Conservation (phyloP, 495 filamentous ascomycete genomes). For the Aeminium ludgeri region DNA sequence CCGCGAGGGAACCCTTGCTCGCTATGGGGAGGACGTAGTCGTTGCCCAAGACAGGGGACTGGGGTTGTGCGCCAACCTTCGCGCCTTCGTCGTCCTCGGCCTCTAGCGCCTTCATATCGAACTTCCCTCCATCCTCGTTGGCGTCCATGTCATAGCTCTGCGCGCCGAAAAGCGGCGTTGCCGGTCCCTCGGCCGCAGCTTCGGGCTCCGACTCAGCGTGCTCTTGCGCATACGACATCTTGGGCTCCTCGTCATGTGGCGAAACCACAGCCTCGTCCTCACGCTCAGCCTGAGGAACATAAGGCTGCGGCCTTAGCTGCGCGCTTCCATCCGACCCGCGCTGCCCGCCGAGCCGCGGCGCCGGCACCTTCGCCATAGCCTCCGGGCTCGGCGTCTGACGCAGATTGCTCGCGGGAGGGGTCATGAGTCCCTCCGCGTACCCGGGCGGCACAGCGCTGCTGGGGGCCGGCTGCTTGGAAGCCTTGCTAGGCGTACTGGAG, state of each 20-base stretch:
- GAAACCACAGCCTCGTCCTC: not conserved
- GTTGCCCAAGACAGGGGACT: too few species aligned
- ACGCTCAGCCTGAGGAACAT: not conserved
- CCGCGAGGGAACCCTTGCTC: too few species aligned
- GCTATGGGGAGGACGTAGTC: too few species aligned
- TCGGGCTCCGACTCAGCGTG: too few species aligned
- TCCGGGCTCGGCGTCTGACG: constrained; percentile 34
- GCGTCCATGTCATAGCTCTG: constrained; percentile 26
- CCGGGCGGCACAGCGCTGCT: constrained; percentile 22
- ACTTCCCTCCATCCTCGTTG: constrained; percentile 15
- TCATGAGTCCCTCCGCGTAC: constrained; percentile 63
- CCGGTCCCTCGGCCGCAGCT: constrained; percentile 39
- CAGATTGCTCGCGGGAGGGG: constrained; percentile 56
- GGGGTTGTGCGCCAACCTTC: too few species aligned
- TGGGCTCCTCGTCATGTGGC: too few species aligned
- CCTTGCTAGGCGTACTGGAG: constrained; percentile 2
- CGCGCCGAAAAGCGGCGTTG: constrained; percentile 32
- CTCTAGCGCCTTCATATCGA: too few species aligned
- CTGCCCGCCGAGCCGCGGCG: constrained; percentile 7
- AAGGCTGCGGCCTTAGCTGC: not conserved
- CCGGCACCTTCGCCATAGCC: constrained; percentile 6
- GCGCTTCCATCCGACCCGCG: too few species aligned
- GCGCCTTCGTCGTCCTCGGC: too few species aligned
- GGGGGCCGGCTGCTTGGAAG: not conserved
- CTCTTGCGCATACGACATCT: too few species aligned